Evolutionary conservation across 2,329 filamentous ascomycete genomes (phyloP), one percentile per base, ranked within the genome.

Genomic region (Mycosphaerella sp.): DNA sequence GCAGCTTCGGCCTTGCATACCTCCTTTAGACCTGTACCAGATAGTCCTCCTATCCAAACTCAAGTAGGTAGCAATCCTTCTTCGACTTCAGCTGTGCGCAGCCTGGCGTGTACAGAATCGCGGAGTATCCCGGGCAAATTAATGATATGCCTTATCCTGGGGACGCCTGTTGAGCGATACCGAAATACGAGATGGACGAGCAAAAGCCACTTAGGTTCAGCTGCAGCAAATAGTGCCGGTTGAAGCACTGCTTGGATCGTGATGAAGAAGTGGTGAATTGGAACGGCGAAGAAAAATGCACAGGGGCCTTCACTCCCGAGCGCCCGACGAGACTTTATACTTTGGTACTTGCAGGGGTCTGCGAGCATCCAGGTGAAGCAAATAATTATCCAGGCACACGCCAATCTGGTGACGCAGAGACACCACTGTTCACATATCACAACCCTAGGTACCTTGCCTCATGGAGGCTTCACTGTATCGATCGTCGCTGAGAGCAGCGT

Each of bases 401-500:
- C 8, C 30, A 7, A 32, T 30, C 28, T n/a, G n/a, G n/a, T n/a
- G n/a, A 30, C 6, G 10, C 28, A 30, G 6, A 30, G 6, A 6
- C 28, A 6, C 28, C 13, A 13, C 30, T 32, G 8, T 9, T 32
- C 30, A 32, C 30, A 32, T 7, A 32, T 32, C 30, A 32, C 30
- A 21, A 3, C 21, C 21, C 21, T 6, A 21, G n/a, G n/a, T n/a
- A 21, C 21, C 3, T 21, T 6, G 6, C 6, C 21, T 21, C 41
- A 61, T 62, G 60, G 56, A 64, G 36, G 36, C 49, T 6, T 34
- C 43, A 28, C 36, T 59, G n/a, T 52, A 50, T 40, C 44, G 41
- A 17, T 57, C 57, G 30, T 44, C 54, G 9, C 41, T 61, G 39
- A 53, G 52, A 53, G 60, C 63, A 12, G 62, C 63, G 54, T 66